Evolutionary conservation across 345 rosid species (phyloP), one percentile per base, ranked within the genome.

Genomic region (Syzygium oleosum): DNA sequence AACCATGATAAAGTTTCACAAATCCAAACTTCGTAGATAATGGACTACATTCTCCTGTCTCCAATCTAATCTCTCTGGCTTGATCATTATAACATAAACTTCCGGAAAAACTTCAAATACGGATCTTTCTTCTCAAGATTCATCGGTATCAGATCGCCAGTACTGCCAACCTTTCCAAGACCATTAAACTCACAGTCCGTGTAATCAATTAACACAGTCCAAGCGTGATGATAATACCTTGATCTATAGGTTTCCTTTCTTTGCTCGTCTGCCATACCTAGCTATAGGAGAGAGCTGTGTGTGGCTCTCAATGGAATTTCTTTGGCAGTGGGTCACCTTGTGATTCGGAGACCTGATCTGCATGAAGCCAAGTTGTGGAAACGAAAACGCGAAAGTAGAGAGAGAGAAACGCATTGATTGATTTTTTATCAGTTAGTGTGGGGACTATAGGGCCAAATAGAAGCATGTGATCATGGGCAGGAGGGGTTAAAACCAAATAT

Each of bases 381-480:
- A 34, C 7, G 13, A 41, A 34, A 73, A 34, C 4, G 13, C 19
- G 80, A 73, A 41, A 73, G 49, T 73, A 73, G 13, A 73, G 80
- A 73, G 58, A 21, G 80, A 19, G 80, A 34, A 73, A 73, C 25
- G 46, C 80, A 85, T 19, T 53, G 65, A 85, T 88, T 77, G 51
- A 85, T 41, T 51, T 49, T 63, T 19, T 23, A 51, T 79, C 85
- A n/a, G 65, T 49, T 51, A 80, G 85, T 52, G 56, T 49, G 41
- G 85, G 87, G 91, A 92, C 90, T 86, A 65, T 63, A 27, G 55
- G 53, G 52, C 80, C 53, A 87, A 86, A 87, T 58, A 85, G 12
- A 51, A 85, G 84, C 93, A 90, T 89, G 90, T 89, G 91, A 84
- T 77, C 25, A 63, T 73, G 87, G n/a, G 58, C 68, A 86, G 38